Evolutionary conservation across 2,329 filamentous ascomycete genomes (phyloP), one percentile per base, ranked within the genome.

Genomic region (Myotisia sp.): DNA sequence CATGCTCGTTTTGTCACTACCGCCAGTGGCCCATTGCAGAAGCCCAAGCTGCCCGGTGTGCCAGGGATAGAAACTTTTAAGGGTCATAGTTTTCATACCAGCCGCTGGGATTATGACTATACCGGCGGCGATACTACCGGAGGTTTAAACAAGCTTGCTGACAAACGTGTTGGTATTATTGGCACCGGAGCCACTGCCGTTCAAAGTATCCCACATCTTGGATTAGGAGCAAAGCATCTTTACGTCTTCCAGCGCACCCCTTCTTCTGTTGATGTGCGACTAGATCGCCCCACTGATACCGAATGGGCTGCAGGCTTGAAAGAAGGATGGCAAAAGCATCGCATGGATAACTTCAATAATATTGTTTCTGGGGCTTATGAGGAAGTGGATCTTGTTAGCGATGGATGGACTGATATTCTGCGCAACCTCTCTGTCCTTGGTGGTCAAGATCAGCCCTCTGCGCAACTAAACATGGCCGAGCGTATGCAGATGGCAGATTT

Each of bases 21-120:
- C 4, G 58, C 58, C 3, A 50, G 53, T 14, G 62, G 63, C 3
- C 60, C 64, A 14, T 54, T 62, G 2, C 50, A 53, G 3, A 52
- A 64, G 8, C 55, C 59, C 0, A 64, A 64, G 8, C 48, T 76
- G 2, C 51, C 60, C 13, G 62, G 55, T 7, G 64, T 60, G 5
- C 44, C 49, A 9, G 60, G 59, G 2, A 40, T 60, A 13, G 49
- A 47, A 22, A 45, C 39, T 0, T 66, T 62, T 42, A 40, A 54
- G 23, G 60, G 62, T 8, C 44, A 55, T 3, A 51, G 51, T 24
- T 63, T 65, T 37, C 63, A 67, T 43, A 59, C 62, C 1, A 47
- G 52, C 3, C 53, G 60, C 7, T 67, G 63, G 61, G 49, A 63
- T 36, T 63, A 60, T 37, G 39, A 44, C 2, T n/a, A n/a, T n/a